These are phyloP conservation scores for Zygosaccharomyces lentus DNA, from an alignment of 805 yeast species.

Conservation along the genomic window DNA sequence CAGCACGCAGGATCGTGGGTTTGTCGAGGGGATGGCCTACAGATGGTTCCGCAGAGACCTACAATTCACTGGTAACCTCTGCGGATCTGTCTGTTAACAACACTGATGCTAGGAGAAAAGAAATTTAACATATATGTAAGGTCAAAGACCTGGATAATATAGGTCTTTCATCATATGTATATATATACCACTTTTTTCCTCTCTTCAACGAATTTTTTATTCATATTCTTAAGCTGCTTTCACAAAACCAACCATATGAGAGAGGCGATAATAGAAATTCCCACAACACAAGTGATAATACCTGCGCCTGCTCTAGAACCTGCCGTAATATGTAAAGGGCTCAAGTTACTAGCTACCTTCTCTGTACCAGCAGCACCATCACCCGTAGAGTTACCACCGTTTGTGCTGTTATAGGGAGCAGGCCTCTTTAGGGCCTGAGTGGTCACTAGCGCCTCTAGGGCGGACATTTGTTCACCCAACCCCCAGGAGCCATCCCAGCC, in stretches of 20 bases:
- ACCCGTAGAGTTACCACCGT: constrained; percentile 71
- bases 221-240: constrained; percentile 1
- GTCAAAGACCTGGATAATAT: neutral
- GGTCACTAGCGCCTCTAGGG: constrained; percentile 60
- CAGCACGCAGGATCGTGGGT: constrained; percentile 29
- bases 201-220: neutral
- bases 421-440: constrained; percentile 37
- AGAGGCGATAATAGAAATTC: constrained; percentile 41
- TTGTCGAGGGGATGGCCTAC: constrained; percentile 20
- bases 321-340: constrained; percentile 40
- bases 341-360: constrained; percentile 34
- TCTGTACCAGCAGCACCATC: constrained; percentile 65
- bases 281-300: constrained; percentile 55
- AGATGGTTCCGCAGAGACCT: constrained; percentile 24
- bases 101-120: neutral
- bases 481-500: constrained; percentile 77
- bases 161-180: neutral
- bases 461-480: constrained; percentile 87
- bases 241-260: constrained; percentile 44
- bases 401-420: constrained; percentile 56
- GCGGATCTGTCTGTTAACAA: constrained; percentile 8
- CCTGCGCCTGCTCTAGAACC: constrained; percentile 68
- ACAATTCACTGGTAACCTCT: constrained; percentile 10
- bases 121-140: neutral
- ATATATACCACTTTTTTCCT: neutral